phyloP scores from a whole-genome alignment of 352 stramenopile species.

The Globisporangium emineosum region DNA sequence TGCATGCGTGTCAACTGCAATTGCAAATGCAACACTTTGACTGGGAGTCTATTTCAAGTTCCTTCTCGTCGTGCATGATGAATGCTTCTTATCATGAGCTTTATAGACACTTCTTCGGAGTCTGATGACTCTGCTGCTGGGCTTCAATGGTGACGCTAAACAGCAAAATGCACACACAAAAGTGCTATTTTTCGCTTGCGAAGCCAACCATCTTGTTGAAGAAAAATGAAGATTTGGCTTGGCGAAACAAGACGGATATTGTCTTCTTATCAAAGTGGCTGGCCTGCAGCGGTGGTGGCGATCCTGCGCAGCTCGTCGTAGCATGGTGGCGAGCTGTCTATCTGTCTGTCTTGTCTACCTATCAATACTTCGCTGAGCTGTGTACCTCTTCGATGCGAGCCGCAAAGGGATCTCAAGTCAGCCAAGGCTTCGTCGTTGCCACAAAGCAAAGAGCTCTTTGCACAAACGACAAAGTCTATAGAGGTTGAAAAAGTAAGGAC shows the following conservation, averaged over 20 bases:
- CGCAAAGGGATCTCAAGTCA: neutral
- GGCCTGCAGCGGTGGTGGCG: neutral
- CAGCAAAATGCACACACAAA: neutral
- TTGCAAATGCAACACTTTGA: neutral
- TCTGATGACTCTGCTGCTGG: no score
- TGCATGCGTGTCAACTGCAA: neutral
- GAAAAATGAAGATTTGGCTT: neutral
- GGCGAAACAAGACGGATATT: neutral
- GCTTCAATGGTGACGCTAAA: no score
- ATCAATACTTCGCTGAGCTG: neutral
- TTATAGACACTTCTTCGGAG: neutral
- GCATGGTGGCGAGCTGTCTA: no score
- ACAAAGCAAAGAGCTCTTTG: neutral
- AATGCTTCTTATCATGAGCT: neutral
- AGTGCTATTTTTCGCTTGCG: neutral
- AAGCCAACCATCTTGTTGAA: neutral
- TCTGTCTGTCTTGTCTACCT: no score
- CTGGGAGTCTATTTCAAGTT: neutral
- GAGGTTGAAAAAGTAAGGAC: no score
- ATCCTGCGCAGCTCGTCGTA: no score
- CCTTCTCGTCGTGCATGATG: neutral
- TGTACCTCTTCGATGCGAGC: neutral
- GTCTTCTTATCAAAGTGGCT: neutral
- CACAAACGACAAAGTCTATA: neutral
- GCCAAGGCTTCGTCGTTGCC: neutral